phyloP scores from a whole-genome alignment of 2,329 filamentous ascomycete genomes.

The Fusarium foetens region DNA sequence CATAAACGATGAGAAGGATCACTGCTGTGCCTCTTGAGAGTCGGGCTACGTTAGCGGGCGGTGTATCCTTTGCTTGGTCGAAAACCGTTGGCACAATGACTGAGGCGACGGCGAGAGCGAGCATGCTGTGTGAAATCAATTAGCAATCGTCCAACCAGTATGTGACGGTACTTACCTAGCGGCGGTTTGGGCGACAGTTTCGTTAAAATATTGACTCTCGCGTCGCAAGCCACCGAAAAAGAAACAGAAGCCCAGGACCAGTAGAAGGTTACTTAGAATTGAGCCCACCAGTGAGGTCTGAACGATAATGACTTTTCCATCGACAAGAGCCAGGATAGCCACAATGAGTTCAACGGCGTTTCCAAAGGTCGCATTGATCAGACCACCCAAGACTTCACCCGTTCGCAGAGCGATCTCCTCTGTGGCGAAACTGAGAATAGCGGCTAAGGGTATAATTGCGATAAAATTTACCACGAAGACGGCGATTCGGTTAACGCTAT shows the following conservation, averaged over 20 bases:
- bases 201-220: slow-evolving; percentile 88
- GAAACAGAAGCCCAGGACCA: slow-evolving; percentile 93
- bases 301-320: slow-evolving; percentile 83
- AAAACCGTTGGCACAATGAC: slow-evolving; percentile 94
- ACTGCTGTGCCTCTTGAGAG: slow-evolving; percentile 79
- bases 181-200: slow-evolving; percentile 89
- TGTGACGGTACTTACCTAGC: slow-evolving; percentile 60
- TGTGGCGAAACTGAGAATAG: slow-evolving; percentile 86
- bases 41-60: slow-evolving; percentile 62
- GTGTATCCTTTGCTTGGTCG: slow-evolving; percentile 60
- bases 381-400: slow-evolving; percentile 86
- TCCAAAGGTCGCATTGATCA: slow-evolving; percentile 93
- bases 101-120: slow-evolving; percentile 81
- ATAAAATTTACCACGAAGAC: slow-evolving; percentile 93
- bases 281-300: slow-evolving; percentile 93
- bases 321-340: slow-evolving; percentile 81
- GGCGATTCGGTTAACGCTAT: slow-evolving; percentile 64
- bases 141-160: not conserved
- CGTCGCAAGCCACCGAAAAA: slow-evolving; percentile 86
- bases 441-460: slow-evolving; percentile 89
- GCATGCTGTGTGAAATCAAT: slow-evolving; percentile 54
- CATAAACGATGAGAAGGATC: slow-evolving; percentile 86
- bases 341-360: slow-evolving; percentile 93
- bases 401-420: slow-evolving; percentile 87
- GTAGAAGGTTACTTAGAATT: slow-evolving; percentile 88